Evolutionary conservation across 331 rosid genomes (phyloP), one percentile per base, ranked within the genome.

Genomic region (Saraca asoca): DNA sequence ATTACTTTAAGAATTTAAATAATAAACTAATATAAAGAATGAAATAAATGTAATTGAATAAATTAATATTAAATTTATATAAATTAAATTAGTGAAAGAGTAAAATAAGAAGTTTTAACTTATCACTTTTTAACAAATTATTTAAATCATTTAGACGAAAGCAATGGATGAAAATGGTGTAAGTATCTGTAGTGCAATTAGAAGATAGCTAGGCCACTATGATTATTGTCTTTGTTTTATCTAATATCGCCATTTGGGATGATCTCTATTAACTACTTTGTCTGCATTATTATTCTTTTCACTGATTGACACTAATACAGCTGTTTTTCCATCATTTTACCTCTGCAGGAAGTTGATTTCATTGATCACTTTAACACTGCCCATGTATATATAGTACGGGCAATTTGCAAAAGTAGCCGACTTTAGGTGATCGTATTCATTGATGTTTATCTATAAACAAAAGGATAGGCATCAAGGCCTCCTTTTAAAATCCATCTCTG

Each of bases 271-370:
- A 64, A 38, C 69, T 39, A 53, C 15, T 72, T 71, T 72, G 62
- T 59, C 70, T 59, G 31, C 17, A 59, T 58, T 74, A 59, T 58
- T 74, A 15, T 63, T 52, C 70, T 79, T 70, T 70, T 79, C 71
- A 45, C 35, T 60, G 80, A 66, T 70, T 75, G 83, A 70, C 80
- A 75, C 55, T 56, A 15, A 60, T 50, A 75, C 77, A 79, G 83
- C 78, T 75, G 83, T 45, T 41, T 64, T 60, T 4, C 58, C 78
- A 66, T 70, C 83, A 79, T 79, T 70, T n/a, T 74, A 52, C 64
- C 41, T 48, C 53, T 37, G 31, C 2, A n/a, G 31, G 57, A 45
- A 39, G 4, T 73, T 42, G 54, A 55, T n/a, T 64, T 60, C 66
- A 69, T 60, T 43, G 66, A 63, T 58, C 13, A 17, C 66, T 71